Conservation (phyloP, 192 early-diverging fungal genomes). For the Coemansia sp. region DNA sequence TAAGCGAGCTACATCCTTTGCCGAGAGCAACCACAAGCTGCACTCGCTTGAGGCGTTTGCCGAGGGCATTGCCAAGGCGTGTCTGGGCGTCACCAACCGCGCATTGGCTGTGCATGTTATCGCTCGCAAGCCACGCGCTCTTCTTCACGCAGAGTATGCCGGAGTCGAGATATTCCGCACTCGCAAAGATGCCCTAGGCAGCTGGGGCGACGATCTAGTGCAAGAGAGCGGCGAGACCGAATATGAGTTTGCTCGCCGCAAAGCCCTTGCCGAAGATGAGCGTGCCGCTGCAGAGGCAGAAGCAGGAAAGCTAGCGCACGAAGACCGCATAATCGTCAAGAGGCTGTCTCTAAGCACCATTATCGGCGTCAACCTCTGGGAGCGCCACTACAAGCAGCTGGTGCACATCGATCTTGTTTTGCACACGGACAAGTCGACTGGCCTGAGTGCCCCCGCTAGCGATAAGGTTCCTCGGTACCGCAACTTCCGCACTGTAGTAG, state of each 20-base stretch:
- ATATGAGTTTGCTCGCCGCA: slow-evolving; percentile 8
- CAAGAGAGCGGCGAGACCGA: slow-evolving; percentile 6
- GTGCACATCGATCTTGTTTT: slow-evolving; percentile 71
- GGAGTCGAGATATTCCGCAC: slow-evolving; percentile 86
- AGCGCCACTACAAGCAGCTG: slow-evolving; percentile 91
- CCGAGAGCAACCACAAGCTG: slow-evolving; percentile 66
- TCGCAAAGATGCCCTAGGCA: slow-evolving; percentile 55
- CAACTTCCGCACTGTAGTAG: slow-evolving; percentile 88
- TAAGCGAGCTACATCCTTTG: slow-evolving; percentile 72
- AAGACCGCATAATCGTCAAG: slow-evolving; percentile 86
- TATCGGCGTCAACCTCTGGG: slow-evolving; percentile 95
- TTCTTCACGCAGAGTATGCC: slow-evolving; percentile 86
- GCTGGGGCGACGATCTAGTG: slow-evolving; percentile 16
- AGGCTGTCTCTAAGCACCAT: slow-evolving; percentile 77
- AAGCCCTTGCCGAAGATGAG: slow-evolving; percentile 15
- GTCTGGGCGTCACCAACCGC: slow-evolving; percentile 59
- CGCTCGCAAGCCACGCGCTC: slow-evolving; percentile 81
- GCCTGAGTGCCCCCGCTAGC: not conserved
- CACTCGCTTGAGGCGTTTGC: slow-evolving; percentile 73
- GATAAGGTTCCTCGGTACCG: slow-evolving; percentile 72
- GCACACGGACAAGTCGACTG: slow-evolving; percentile 17
- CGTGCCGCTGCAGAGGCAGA: slow-evolving; percentile 29
- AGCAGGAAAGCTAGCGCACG: slow-evolving; percentile 42
- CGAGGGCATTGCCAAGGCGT: slow-evolving; percentile 61
- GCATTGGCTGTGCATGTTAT: slow-evolving; percentile 66